Conservation (phyloP, 192 early-diverging fungal genomes). For the Coemansia sp. region DNA sequence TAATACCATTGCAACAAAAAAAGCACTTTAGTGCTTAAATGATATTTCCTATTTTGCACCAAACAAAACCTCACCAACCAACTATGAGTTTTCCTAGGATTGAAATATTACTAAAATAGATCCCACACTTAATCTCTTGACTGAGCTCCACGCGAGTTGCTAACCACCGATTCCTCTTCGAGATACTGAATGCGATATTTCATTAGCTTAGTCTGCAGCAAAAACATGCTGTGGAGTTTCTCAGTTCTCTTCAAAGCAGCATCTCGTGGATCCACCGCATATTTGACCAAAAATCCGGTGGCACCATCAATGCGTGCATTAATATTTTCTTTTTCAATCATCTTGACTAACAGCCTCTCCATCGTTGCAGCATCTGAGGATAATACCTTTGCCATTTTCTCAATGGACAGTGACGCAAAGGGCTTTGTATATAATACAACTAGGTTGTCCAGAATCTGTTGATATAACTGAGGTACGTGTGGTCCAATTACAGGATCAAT, state of each 20-base stretch:
- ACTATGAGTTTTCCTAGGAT: neutral
- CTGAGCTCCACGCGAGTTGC: neutral
- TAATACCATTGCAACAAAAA: too few species aligned
- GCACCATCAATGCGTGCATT: conserved; percentile 37
- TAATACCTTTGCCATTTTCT: conserved; percentile 35
- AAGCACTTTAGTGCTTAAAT: neutral
- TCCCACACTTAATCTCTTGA: neutral
- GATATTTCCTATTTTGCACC: neutral
- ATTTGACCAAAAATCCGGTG: conserved; percentile 33
- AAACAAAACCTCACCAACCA: neutral
- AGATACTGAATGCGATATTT: conserved; percentile 38
- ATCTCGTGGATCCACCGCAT: conserved; percentile 31
- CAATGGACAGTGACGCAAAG: conserved; percentile 33
- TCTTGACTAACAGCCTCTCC: conserved; percentile 24
- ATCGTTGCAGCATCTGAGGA: conserved; percentile 18
- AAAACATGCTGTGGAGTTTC: conserved; percentile 27
- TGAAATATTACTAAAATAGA: neutral
- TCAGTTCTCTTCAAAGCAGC: conserved; percentile 27
- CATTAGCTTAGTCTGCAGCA: conserved; percentile 32
- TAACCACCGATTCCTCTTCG: conserved; percentile 26
- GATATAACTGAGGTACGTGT: conserved; percentile 15
- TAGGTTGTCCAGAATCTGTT: conserved; percentile 28
- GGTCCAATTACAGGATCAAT: conserved; percentile 35
- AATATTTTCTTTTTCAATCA: conserved; percentile 37
- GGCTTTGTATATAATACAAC: conserved; percentile 45